These are phyloP conservation scores for Corylus avellana DNA, from an alignment of 306 rosid genomes.

Conservation along the genomic window DNA sequence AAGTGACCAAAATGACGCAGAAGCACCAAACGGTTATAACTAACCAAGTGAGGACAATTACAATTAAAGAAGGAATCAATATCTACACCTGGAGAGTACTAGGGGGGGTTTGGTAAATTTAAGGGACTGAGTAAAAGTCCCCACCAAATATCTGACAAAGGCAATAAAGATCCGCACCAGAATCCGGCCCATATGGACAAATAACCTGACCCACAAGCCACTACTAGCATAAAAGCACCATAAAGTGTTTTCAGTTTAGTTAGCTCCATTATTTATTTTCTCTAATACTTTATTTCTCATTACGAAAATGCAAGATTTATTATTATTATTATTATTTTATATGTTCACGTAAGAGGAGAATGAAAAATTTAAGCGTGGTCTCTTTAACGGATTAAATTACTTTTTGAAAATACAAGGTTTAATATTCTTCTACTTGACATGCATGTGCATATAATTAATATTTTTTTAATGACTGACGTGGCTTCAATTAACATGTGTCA, in stretches of 20 bases:
- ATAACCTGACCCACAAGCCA: background rate
- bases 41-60: background rate
- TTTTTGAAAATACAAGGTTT: too few species aligned
- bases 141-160: conserved; percentile 1
- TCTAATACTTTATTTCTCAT: too few species aligned
- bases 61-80: background rate
- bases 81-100: background rate
- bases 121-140: background rate
- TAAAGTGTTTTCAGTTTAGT: background rate
- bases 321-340: too few species aligned
- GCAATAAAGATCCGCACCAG: conserved; percentile 8
- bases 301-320: too few species aligned
- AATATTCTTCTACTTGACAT: too few species aligned
- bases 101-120: background rate
- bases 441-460: too few species aligned
- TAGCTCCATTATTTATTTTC: too few species aligned
- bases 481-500: too few species aligned
- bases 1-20: conserved; percentile 15
- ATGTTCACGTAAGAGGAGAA: too few species aligned
- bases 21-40: background rate
- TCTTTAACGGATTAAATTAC: too few species aligned
- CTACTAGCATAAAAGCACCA: background rate
- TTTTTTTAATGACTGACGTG: too few species aligned
- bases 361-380: too few species aligned
- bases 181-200: conserved; percentile 11